Conservation (phyloP, 257 asterid species). For the Solanum dulcamara region DNA sequence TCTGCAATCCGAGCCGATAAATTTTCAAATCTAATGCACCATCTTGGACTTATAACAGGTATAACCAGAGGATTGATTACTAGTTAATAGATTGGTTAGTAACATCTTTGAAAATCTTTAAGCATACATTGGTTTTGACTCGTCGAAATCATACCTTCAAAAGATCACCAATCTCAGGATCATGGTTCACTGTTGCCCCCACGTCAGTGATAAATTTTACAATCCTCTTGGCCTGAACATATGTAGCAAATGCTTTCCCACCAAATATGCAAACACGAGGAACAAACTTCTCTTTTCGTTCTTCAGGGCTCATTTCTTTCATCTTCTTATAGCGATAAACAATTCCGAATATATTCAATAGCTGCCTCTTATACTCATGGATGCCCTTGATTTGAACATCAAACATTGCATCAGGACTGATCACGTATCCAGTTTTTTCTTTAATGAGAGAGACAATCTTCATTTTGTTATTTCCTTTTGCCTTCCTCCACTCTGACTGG, state of each 20-base stretch:
- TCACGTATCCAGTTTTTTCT: slow-evolving; percentile 63
- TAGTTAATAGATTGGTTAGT: background rate
- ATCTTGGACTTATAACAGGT: background rate
- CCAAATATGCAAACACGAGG: slow-evolving; percentile 59
- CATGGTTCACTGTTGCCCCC: slow-evolving; percentile 45
- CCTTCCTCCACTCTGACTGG: slow-evolving; percentile 66
- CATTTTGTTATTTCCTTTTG: slow-evolving; percentile 54
- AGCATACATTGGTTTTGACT: background rate
- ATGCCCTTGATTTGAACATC: slow-evolving; percentile 58
- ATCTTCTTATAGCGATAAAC: slow-evolving; percentile 48
- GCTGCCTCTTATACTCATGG: slow-evolving; percentile 50
- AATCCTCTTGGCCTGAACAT: slow-evolving; percentile 51
- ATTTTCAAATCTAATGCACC: background rate
- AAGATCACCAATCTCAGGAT: slow-evolving; percentile 45
- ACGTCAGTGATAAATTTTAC: slow-evolving; percentile 52
- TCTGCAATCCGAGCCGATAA: slow-evolving; percentile 19
- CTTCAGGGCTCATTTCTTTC: slow-evolving; percentile 42
- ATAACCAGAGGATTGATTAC: background rate
- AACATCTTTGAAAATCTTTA: background rate
- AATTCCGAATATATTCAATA: slow-evolving; percentile 38
- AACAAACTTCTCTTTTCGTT: slow-evolving; percentile 34
- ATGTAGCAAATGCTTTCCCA: slow-evolving; percentile 51
- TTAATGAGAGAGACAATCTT: slow-evolving; percentile 56
- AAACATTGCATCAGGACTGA: slow-evolving; percentile 78
- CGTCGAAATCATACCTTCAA: slow-evolving; percentile 26